phyloP scores from a whole-genome alignment of 139 green algal genomes.

The Chlorella sp. region DNA sequence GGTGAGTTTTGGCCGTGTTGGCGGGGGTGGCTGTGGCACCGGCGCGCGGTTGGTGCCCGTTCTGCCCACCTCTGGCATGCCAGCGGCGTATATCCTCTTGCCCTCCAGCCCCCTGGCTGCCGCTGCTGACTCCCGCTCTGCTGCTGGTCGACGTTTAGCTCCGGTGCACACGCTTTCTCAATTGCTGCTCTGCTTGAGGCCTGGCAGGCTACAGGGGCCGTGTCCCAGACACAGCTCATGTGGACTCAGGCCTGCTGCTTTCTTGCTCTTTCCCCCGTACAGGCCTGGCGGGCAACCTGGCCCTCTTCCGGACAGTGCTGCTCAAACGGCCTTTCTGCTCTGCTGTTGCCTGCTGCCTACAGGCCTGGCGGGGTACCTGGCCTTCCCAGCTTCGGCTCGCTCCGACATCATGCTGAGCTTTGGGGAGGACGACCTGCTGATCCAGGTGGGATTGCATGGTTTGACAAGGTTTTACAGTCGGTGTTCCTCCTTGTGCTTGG shows the following conservation, averaged over 20 bases:
- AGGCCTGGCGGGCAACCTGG: too few relatives aligned
- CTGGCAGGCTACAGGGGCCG: background rate
- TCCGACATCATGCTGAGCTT: conserved; percentile 76
- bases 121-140: background rate
- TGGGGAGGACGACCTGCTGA: conserved; percentile 26
- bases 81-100: background rate
- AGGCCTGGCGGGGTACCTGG: conserved; percentile 60
- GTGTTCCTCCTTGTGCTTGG: background rate
- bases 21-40: background rate
- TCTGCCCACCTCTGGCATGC: too few relatives aligned
- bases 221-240: too few relatives aligned
- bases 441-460: conserved; percentile 11
- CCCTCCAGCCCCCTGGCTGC: background rate
- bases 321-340: background rate
- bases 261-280: too few relatives aligned
- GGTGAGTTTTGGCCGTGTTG: too few relatives aligned
- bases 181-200: background rate
- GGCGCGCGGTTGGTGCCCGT: too few relatives aligned
- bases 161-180: too few relatives aligned
- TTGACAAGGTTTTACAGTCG: background rate
- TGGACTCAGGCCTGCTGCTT: too few relatives aligned
- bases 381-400: conserved; percentile 57
- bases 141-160: too few relatives aligned
- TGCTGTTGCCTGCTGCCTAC: background rate
- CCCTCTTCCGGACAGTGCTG: too few relatives aligned